Base-by-base conservation (phyloP, 1,284 basidiomycete genomes). In the Leccinum holopus region DNA sequence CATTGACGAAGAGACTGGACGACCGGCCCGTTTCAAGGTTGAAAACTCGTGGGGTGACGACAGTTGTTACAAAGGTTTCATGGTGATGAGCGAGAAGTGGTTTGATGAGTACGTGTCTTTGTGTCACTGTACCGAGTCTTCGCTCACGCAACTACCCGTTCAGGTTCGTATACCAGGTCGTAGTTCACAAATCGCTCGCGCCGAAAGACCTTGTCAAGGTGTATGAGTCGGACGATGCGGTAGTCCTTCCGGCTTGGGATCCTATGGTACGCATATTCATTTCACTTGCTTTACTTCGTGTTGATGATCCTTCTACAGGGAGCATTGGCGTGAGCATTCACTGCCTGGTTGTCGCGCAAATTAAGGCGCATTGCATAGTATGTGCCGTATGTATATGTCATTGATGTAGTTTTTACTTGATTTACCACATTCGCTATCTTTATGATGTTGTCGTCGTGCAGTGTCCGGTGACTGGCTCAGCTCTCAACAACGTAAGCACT, bases 41-140 rank as follows among this genome's bases (percentile, higher is more conserved):
- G 95, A 98, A 82, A 98, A 98, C 80, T 91, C 88, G 9, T 98
- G 96, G 97, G 91, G 93, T 28, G 85, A 88, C n/a, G 80, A 80
- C 0, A 83, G 82, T 0, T 93, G 96, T 21, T 83, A 94, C 67
- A 89, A 95, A 70, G 96, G 95, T 2, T 98, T 89, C 79, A 95
- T 92, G 79, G 87, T 97, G 68, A 97, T 97, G 92, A 91, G 87
- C 54, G 90, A 92, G 66, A 81, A 80, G 51, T 98, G 96, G 96
- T 98, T 98, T 77, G 87, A 91, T 65, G 83, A 98, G 87, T 94
- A 75, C 67, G 90, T 86, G 5, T 59, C 44, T 56, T 18, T 18
- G 2, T 18, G 25, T 53, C 14, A 11, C 21, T 37, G 41, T 44
- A 53, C 21, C 49, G 49, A 5, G 28, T 41, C 47, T 53, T 59